Evolutionary conservation across 2,329 filamentous ascomycete genomes (phyloP).

Genomic region (Leptographium galeiforme): DNA sequence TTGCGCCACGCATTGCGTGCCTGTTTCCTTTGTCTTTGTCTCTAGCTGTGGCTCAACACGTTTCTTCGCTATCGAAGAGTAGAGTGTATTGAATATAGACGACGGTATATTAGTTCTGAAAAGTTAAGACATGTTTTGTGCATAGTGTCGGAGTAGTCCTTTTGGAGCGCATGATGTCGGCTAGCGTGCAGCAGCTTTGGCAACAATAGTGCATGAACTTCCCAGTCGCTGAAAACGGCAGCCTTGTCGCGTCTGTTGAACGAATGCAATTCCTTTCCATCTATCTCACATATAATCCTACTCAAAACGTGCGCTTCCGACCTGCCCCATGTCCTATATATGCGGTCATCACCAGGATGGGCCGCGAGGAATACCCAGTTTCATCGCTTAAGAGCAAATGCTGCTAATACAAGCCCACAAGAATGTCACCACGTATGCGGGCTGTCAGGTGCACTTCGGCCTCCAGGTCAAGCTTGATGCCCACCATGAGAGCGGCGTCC

Average conservation of each 20-base stretch:
- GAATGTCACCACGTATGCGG: conserved; percentile 46
- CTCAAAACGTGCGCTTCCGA: background rate
- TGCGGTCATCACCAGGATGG: conserved; percentile 6
- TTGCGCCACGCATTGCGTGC: background rate
- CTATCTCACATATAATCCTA: background rate
- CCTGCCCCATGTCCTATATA: background rate
- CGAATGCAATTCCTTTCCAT: no score
- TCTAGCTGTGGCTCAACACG: background rate
- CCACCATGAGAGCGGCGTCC: conserved; percentile 42
- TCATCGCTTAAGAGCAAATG: background rate
- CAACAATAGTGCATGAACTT: no score
- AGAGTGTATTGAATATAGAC: background rate
- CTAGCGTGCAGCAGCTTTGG: no score
- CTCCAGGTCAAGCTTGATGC: conserved; percentile 51
- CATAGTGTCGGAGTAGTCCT: no score
- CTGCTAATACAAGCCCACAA: conserved; percentile 39
- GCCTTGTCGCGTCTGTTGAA: no score
- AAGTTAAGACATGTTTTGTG: background rate
- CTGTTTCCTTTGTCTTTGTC: background rate
- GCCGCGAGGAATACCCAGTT: background rate
- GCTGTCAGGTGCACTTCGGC: conserved; percentile 50
- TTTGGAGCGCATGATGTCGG: no score
- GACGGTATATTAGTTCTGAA: background rate
- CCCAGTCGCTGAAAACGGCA: no score
- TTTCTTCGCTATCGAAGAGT: background rate